These are phyloP conservation scores for Eragrostis nindensis DNA, from an alignment of 176 grass and related monocot species.

Conservation along the genomic window DNA sequence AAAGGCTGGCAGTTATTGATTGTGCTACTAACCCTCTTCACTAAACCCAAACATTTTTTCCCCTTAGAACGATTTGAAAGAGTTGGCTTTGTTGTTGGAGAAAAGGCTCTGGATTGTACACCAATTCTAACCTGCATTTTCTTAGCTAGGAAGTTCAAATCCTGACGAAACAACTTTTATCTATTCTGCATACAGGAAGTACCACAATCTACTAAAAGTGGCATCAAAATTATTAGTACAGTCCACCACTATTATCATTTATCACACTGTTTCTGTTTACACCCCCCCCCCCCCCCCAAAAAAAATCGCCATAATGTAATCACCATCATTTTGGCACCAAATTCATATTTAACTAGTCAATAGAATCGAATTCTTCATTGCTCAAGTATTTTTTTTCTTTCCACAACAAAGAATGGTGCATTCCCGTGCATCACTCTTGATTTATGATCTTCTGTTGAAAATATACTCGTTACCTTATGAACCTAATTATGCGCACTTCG, in stretches of 20 bases:
- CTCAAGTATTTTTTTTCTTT: not conserved
- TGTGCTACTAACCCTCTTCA: no score
- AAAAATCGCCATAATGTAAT: not conserved
- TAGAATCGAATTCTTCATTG: not conserved
- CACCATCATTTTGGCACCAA: not conserved
- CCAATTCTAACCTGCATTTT: not conserved
- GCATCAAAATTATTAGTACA: not conserved
- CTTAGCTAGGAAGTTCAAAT: not conserved
- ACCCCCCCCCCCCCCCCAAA: no score
- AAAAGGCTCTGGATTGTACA: not conserved
- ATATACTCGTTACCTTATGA: slow-evolving; percentile 7
- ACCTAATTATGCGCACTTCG: not conserved
- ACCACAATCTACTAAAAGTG: not conserved
- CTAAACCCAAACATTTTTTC: no score
- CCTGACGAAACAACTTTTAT: not conserved
- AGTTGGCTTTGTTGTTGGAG: not conserved
- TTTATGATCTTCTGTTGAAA: not conserved
- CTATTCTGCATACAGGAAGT: not conserved
- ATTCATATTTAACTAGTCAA: not conserved
- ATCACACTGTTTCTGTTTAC: not conserved
- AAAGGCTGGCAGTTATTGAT: not conserved
- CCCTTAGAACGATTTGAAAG: not conserved
- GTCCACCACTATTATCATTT: not conserved
- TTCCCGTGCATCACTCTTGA: not conserved
- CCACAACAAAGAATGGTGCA: not conserved